A percentile compares a stretch with the other conserved stretches of the same genome.
phyloP scores from a whole-genome alignment of 345 rosid species.

The Populus davidiana region DNA sequence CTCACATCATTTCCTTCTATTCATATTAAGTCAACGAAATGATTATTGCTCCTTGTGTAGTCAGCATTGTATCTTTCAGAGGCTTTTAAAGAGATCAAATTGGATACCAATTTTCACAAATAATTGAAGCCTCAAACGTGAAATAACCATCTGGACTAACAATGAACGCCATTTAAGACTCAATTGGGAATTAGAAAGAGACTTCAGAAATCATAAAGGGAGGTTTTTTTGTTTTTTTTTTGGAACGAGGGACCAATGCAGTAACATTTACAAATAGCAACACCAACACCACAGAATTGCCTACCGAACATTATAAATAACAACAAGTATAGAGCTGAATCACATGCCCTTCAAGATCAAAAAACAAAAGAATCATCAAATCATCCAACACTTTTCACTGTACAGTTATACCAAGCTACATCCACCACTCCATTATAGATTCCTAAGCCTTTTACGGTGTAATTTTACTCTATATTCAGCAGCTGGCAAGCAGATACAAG shows the following conservation, averaged over 20 bases:
- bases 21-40: background rate
- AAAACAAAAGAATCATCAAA: background rate
- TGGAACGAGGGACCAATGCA: background rate
- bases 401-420: background rate
- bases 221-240: background rate
- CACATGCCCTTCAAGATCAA: background rate
- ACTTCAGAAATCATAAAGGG: background rate
- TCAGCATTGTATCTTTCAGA: background rate
- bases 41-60: background rate
- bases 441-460: background rate
- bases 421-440: background rate
- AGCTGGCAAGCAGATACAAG: background rate
- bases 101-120: background rate
- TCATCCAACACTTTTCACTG: background rate
- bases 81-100: background rate
- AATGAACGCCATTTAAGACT: background rate
- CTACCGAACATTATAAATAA: background rate
- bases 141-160: background rate
- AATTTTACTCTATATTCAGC: background rate
- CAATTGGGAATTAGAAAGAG: background rate
- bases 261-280: background rate
- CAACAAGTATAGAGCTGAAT: no score
- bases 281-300: no score
- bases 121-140: background rate
- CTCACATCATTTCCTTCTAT: background rate